Evolutionary conservation across 768 basidiomycete genomes (phyloP), one percentile per base, ranked within the genome.

Genomic region (Suillus subaureus): DNA sequence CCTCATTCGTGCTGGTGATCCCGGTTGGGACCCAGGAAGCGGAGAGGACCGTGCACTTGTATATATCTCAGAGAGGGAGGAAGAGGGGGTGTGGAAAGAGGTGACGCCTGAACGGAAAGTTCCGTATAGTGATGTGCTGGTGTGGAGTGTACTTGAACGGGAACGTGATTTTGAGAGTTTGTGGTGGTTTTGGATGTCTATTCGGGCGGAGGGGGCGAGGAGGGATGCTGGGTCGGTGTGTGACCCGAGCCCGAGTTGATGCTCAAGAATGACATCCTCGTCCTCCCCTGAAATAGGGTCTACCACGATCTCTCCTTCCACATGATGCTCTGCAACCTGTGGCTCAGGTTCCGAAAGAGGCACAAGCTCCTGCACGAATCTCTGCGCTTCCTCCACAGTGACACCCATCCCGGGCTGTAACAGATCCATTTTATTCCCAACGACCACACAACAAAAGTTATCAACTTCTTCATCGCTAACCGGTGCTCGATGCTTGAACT

Each of bases 341-440:
- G 70, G 51, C 12, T 49, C 47, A 52, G 63, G 63, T 49, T 69
- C 63, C 12, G 68, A 66, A 12, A 71, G 73, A 9, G 90, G 87
- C 0, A 91, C 78, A 9, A 92, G 82, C 26, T 83, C 81, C 51
- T 86, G 80, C 45, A 93, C 73, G 69, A 92, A 87, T 51, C 74
- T 73, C 49, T 78, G 69, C 0, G 89, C 89, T 47, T 87, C 82
- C 3, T 68, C 69, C 65, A 82, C 78, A 62, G 79, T 71, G 69
- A 82, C 62, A 58, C 62, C 64, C 55, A 69, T 72, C 54, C 66
- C 69, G 26, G 65, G 68, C 13, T 73, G 75, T 0, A 79, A 69
- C 43, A 91, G 73, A 75, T 95, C 93, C 7, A 84, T 82, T 79
- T 95, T 95, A 76, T 94, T 94, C 60, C 94, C 87, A 9, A 83